These are phyloP conservation scores for Canna indica DNA, from an alignment of 176 grass and related monocot species.

Conservation along the genomic window DNA sequence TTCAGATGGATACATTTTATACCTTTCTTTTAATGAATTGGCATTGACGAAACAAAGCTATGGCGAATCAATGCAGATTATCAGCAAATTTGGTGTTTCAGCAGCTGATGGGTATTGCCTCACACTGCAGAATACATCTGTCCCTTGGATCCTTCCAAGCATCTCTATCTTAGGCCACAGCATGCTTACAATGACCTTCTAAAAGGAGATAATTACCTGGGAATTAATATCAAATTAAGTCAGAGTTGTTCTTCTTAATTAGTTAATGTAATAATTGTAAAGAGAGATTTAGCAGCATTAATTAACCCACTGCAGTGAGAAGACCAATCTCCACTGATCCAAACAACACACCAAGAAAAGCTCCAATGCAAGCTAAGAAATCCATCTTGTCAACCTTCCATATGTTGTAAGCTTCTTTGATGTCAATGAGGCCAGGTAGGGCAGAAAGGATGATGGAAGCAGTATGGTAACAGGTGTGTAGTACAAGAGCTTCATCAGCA, in stretches of 20 bases:
- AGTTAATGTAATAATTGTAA: too few species aligned
- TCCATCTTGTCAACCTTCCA: constrained; percentile 96
- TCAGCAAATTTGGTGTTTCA: constrained; percentile 28
- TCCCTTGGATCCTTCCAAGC: constrained; percentile 78
- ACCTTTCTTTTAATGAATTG: constrained; percentile 85
- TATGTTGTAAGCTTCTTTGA: constrained; percentile 61
- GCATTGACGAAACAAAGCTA: constrained; percentile 79
- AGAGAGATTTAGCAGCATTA: not conserved
- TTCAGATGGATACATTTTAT: not conserved
- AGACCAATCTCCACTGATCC: constrained; percentile 89
- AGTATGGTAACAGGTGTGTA: constrained; percentile 86
- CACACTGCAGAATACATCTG: constrained; percentile 58
- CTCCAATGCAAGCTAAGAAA: constrained; percentile 68
- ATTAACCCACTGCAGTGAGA: constrained; percentile 45
- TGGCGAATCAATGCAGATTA: constrained; percentile 63
- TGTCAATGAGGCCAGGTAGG: constrained; percentile 78
- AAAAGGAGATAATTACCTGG: constrained; percentile 77
- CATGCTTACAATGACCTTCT: constrained; percentile 60
- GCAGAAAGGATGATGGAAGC: constrained; percentile 93
- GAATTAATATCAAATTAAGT: not conserved
- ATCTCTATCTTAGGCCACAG: constrained; percentile 59
- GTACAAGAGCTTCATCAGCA: constrained; percentile 76
- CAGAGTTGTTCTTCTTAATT: not conserved
- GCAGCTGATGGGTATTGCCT: constrained; percentile 68
- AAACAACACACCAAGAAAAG: constrained; percentile 82